These are phyloP conservation scores for Solanum pinnatisectum DNA, from an alignment of 257 asterid genomes.

Conservation along the genomic window DNA sequence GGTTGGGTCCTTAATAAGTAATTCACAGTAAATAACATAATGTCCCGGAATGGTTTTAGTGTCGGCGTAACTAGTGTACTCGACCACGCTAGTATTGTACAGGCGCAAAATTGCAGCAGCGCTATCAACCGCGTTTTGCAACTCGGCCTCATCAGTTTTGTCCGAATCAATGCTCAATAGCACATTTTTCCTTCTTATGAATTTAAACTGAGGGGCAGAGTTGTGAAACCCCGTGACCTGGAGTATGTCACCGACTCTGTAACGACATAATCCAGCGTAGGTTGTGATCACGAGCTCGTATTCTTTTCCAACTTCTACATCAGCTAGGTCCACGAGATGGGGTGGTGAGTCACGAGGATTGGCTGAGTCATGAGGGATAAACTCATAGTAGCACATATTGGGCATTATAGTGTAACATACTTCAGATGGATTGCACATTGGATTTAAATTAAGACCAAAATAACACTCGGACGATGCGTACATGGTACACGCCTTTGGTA, in stretches of 20 bases:
- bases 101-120: slow-evolving; percentile 28
- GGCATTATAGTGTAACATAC: slow-evolving; percentile 81
- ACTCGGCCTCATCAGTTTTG: slow-evolving; percentile 62
- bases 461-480: slow-evolving; percentile 85
- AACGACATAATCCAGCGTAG: slow-evolving; percentile 62
- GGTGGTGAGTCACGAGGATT: slow-evolving; percentile 32
- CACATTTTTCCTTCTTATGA: slow-evolving; percentile 57
- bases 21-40: slow-evolving; percentile 66
- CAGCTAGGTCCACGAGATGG: slow-evolving; percentile 41
- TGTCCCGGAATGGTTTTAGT: slow-evolving; percentile 62
- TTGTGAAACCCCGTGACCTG: slow-evolving; percentile 55
- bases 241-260: slow-evolving; percentile 77
- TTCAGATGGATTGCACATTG: slow-evolving; percentile 52
- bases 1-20: slow-evolving; percentile 25
- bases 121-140: slow-evolving; percentile 52
- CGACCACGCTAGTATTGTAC: slow-evolving; percentile 34
- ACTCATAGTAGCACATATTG: slow-evolving; percentile 83
- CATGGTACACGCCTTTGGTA: slow-evolving; percentile 75
- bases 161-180: slow-evolving; percentile 63
- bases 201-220: slow-evolving; percentile 66
- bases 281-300: slow-evolving; percentile 72
- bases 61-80: slow-evolving; percentile 67
- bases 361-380: slow-evolving; percentile 41
- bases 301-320: slow-evolving; percentile 58
- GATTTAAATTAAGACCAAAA: slow-evolving; percentile 62